These are phyloP conservation scores for Vaccinium darrowii DNA, from an alignment of 148 eudicot species.

Conservation along the genomic window DNA sequence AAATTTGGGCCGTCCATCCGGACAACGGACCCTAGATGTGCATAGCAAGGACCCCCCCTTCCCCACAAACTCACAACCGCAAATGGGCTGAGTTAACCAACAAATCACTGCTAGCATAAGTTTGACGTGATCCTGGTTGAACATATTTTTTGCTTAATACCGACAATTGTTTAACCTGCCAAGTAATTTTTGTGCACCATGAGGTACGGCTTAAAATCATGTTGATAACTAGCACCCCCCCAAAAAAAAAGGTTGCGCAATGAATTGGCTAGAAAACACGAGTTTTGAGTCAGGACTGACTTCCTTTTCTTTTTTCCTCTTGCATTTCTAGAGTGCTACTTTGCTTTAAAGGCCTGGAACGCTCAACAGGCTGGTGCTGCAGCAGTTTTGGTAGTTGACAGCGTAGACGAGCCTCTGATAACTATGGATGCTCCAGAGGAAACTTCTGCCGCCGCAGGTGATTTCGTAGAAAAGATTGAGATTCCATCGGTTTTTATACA, in stretches of 20 bases:
- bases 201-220: too few species aligned
- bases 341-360: slow-evolving; percentile 88
- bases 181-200: background rate
- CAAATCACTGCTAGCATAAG: background rate
- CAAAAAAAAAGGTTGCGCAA: background rate
- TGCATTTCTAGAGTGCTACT: slow-evolving; percentile 63
- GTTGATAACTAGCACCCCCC: background rate
- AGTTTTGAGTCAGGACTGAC: background rate
- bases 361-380: slow-evolving; percentile 96
- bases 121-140: background rate
- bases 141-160: background rate
- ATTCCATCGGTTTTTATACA: slow-evolving; percentile 74
- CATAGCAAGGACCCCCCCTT: too few species aligned
- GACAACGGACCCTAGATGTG: too few species aligned
- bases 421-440: slow-evolving; percentile 95
- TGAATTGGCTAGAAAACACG: slow-evolving; percentile 2
- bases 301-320: background rate
- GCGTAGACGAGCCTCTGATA: slow-evolving; percentile 69
- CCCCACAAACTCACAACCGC: background rate
- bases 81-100: background rate
- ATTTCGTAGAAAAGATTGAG: slow-evolving; percentile 61
- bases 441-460: slow-evolving; percentile 63
- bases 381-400: slow-evolving; percentile 77
- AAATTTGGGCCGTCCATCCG: too few species aligned
- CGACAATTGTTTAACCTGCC: background rate